phyloP scores from a whole-genome alignment of 2,329 filamentous ascomycete species.

The Fusarium subglutinans region DNA sequence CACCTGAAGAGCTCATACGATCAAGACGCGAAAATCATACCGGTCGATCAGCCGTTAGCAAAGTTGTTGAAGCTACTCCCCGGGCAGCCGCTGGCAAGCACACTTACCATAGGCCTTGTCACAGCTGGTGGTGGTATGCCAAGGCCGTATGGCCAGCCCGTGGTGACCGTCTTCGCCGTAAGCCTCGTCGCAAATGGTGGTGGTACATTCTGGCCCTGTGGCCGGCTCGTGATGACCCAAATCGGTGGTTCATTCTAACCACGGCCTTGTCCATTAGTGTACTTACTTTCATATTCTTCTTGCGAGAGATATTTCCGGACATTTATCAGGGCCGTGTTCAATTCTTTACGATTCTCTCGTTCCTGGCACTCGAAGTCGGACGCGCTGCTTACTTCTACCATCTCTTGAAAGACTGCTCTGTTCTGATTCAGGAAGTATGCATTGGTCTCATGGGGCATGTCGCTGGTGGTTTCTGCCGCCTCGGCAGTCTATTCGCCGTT shows the following conservation, averaged over 20 bases:
- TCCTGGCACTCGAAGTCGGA: not conserved
- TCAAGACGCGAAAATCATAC: not conserved
- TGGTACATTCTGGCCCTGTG: not conserved
- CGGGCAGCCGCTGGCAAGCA: not conserved
- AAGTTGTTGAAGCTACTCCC: not conserved
- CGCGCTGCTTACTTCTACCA: not conserved
- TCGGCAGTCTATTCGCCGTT: not conserved
- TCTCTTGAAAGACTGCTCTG: not conserved
- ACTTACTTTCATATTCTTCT: not conserved
- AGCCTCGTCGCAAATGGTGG: not conserved
- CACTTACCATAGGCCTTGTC: not conserved
- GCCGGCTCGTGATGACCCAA: not conserved
- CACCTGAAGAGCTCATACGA: not conserved
- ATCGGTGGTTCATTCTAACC: not conserved
- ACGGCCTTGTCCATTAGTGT: not conserved
- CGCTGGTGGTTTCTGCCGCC: not conserved
- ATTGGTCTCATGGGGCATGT: not conserved
- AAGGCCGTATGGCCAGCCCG: not conserved
- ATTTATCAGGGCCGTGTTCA: not conserved
- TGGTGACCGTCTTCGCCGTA: not conserved
- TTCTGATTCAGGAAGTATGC: not conserved
- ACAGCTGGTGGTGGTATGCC: not conserved
- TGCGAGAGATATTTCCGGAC: not conserved
- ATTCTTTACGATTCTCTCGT: not conserved
- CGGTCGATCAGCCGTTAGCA: not conserved